Percentiles rank a stretch among this genome's conserved stretches.
Conservation (phyloP, 2,329 filamentous ascomycete species). For the Fusarium dimerum region DNA sequence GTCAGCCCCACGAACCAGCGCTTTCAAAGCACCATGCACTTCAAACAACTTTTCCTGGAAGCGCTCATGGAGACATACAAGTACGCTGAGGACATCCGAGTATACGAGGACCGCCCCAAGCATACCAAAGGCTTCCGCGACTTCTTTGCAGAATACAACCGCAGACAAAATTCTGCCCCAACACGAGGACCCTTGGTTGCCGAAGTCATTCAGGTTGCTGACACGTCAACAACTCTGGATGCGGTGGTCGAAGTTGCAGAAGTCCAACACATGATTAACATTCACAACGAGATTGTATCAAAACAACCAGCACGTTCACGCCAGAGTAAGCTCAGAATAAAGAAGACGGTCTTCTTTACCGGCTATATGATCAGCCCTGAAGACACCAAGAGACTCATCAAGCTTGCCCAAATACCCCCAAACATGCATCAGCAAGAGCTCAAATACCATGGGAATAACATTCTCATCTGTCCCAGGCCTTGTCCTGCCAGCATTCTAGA, state of each 20-base stretch:
- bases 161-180: constrained; percentile 46
- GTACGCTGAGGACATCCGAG: constrained; percentile 76
- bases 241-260: constrained; percentile 79
- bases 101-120: constrained; percentile 67
- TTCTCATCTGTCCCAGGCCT: constrained; percentile 82
- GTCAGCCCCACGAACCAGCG: constrained; percentile 77
- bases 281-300: constrained; percentile 66
- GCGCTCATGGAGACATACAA: constrained; percentile 85
- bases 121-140: constrained; percentile 81
- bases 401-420: constrained; percentile 65
- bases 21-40: constrained; percentile 82
- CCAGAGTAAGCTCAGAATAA: constrained; percentile 64
- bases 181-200: constrained; percentile 67
- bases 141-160: constrained; percentile 80
- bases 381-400: constrained; percentile 72
- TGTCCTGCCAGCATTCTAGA: constrained; percentile 72
- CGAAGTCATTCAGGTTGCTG: constrained; percentile 85
- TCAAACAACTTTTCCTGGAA: constrained; percentile 85
- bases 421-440: constrained; percentile 69
- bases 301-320: constrained; percentile 37
- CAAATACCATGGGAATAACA: constrained; percentile 83
- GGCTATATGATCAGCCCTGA: constrained; percentile 78
- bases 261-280: constrained; percentile 86
- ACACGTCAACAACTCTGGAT: constrained; percentile 72
- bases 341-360: constrained; percentile 87